These are phyloP conservation scores for Leccinellum rugosiceps DNA, from an alignment of 768 basidiomycete species.

Conservation along the genomic window DNA sequence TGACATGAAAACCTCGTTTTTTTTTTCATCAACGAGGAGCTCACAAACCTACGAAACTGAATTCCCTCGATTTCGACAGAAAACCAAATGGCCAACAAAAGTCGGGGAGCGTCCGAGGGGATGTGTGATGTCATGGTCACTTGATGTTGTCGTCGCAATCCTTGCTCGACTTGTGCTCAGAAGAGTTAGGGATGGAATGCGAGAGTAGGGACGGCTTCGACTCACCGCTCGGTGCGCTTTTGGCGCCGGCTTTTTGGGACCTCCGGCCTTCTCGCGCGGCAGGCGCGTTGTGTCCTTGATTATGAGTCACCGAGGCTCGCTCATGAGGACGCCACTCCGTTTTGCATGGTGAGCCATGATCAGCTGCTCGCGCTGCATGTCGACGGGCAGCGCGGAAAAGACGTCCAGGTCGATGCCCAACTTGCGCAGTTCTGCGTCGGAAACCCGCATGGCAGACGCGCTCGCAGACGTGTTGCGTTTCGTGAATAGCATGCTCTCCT, in stretches of 20 bases:
- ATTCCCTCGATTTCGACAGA: constrained; percentile 14
- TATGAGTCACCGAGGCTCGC: constrained; percentile 41
- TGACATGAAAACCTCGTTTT: constrained; percentile 22
- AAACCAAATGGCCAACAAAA: background rate
- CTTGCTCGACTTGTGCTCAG: background rate
- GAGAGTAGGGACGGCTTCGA: too few relatives aligned
- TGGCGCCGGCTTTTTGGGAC: constrained; percentile 50
- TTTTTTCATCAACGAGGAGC: background rate
- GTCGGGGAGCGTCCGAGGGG: background rate
- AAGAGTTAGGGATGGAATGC: too few relatives aligned
- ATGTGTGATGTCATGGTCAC: background rate
- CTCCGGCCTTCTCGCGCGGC: constrained; percentile 31
- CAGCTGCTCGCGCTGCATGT: constrained; percentile 73
- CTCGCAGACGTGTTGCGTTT: constrained; percentile 28
- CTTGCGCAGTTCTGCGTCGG: constrained; percentile 54
- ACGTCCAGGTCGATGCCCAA: constrained; percentile 75
- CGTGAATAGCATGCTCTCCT: constrained; percentile 36
- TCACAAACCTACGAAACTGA: constrained; percentile 27
- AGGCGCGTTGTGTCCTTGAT: constrained; percentile 40
- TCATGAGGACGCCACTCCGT: constrained; percentile 29
- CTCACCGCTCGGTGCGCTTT: constrained; percentile 53
- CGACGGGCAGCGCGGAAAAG: constrained; percentile 59
- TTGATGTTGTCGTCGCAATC: constrained; percentile 1
- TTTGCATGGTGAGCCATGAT: constrained; percentile 52
- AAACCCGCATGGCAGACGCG: constrained; percentile 40